Percentiles rank a stretch among this genome's conserved stretches.
These are phyloP conservation scores for Aspergillus fumigatus DNA, from an alignment of 2,329 filamentous ascomycete genomes.

Conservation along the genomic window DNA sequence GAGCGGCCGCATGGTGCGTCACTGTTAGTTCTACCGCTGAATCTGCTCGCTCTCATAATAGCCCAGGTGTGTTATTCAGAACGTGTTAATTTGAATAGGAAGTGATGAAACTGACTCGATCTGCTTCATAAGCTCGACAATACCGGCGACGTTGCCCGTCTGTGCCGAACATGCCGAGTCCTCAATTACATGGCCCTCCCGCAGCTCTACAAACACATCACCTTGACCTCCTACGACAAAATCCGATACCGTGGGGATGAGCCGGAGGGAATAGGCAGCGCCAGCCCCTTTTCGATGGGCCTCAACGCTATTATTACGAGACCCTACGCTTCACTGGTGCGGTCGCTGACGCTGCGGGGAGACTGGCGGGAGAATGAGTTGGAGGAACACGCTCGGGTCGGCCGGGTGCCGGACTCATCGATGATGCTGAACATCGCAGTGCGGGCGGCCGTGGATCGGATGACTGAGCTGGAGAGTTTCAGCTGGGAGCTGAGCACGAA, in stretches of 20 bases:
- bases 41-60: constrained; percentile 55
- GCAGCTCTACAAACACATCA: constrained; percentile 55
- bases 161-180: constrained; percentile 57
- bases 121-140: constrained; percentile 48
- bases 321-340: constrained; percentile 50
- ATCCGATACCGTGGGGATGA: constrained; percentile 55
- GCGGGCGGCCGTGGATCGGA: constrained; percentile 56
- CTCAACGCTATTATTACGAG: constrained; percentile 58
- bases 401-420: constrained; percentile 58
- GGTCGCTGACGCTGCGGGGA: constrained; percentile 49
- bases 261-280: constrained; percentile 58
- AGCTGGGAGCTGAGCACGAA: constrained; percentile 60
- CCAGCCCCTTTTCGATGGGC: constrained; percentile 60
- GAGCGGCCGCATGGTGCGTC: constrained; percentile 27
- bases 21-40: constrained; percentile 49
- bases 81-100: not conserved
- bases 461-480: constrained; percentile 52
- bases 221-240: constrained; percentile 53
- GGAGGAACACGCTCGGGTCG: constrained; percentile 54
- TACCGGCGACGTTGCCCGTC: constrained; percentile 53
- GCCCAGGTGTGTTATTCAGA: constrained; percentile 42
- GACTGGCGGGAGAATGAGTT: constrained; percentile 55
- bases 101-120: not conserved
- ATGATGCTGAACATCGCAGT: constrained; percentile 61
- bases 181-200: constrained; percentile 63